Conservation (phyloP, 257 asterid species). For the Solanum virginianum region DNA sequence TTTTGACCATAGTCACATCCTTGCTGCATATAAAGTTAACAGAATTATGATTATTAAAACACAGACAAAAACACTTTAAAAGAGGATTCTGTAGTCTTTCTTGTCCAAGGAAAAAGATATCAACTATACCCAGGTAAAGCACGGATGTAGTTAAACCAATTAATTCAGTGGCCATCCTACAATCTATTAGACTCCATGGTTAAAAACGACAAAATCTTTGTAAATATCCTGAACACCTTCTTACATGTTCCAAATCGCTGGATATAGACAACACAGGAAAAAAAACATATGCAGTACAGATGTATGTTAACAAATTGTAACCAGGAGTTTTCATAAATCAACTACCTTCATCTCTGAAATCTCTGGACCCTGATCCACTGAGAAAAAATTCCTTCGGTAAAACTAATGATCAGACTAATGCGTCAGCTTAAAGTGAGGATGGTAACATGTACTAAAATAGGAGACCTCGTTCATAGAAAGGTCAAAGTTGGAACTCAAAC, state of each 20-base stretch:
- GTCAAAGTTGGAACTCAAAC: background rate
- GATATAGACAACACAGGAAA: background rate
- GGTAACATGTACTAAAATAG: background rate
- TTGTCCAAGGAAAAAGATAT: background rate
- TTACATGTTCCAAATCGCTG: background rate
- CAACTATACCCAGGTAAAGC: background rate
- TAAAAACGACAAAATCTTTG: background rate
- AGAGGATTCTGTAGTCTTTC: background rate
- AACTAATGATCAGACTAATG: background rate
- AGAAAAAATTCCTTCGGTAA: background rate
- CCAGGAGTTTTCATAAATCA: background rate
- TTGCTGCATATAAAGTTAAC: constrained; percentile 46
- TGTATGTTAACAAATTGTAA: background rate
- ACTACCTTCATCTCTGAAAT: background rate
- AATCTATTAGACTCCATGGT: background rate
- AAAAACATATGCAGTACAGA: background rate
- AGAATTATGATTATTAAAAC: background rate
- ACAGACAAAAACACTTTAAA: background rate
- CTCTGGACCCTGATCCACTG: background rate
- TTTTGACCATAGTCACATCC: constrained; percentile 86
- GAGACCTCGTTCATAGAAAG: background rate
- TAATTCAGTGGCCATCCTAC: background rate
- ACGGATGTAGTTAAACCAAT: background rate
- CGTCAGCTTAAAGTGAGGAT: background rate
- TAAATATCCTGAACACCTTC: background rate